A percentile compares a stretch with the other conserved stretches of the same genome.
These are phyloP conservation scores for Brassica napus DNA, from an alignment of 345 rosid genomes.

Conservation along the genomic window Da-Ae NC_063441.1:22968001-22968500, in stretches of 20 bases:
- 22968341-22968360: conserved; percentile 82
- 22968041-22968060: conserved; percentile 87
- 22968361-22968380: conserved; percentile 82
- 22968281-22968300: conserved; percentile 65
- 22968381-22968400: conserved; percentile 86
- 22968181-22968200: neutral
- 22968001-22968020: conserved; percentile 78
- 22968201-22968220: neutral
- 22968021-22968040: conserved; percentile 80
- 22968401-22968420: conserved; percentile 88
- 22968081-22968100: conserved; percentile 79
- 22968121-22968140: conserved; percentile 10
- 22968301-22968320: conserved; percentile 90
- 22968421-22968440: conserved; percentile 93
- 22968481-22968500: neutral
- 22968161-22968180: neutral
- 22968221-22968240: neutral
- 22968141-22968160: neutral
- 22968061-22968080: conserved; percentile 87
- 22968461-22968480: neutral
- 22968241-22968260: neutral
- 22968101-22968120: neutral
- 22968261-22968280: neutral
- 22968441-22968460: neutral
- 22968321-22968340: conserved; percentile 87